phyloP scores from a whole-genome alignment of 2,329 filamentous ascomycete species.

The Fusarium robinianum region DNA sequence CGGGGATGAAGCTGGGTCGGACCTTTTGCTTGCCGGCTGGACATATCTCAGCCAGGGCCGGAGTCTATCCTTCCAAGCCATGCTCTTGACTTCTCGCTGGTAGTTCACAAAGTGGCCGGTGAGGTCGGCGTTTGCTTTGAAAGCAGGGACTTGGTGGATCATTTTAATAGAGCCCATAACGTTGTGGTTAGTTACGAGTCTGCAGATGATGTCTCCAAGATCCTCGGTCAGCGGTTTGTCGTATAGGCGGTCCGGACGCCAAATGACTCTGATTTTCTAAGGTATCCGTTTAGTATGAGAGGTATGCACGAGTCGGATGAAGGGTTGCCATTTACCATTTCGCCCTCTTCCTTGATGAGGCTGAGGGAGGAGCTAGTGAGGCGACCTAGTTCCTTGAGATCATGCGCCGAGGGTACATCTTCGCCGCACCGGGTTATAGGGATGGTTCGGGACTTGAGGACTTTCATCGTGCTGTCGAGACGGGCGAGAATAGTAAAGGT shows the following conservation, averaged over 20 bases:
- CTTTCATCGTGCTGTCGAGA: slow-evolving; percentile 39
- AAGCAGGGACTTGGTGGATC: slow-evolving; percentile 30
- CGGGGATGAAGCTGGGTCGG: background rate
- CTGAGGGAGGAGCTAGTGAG: slow-evolving; percentile 42
- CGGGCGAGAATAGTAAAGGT: slow-evolving; percentile 43
- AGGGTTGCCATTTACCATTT: slow-evolving; percentile 28
- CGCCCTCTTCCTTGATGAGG: slow-evolving; percentile 15
- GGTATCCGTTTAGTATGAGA: slow-evolving; percentile 13
- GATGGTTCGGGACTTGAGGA: slow-evolving; percentile 35
- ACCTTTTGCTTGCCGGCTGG: slow-evolving; percentile 30
- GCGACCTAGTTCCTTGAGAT: slow-evolving; percentile 39
- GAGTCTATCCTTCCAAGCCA: slow-evolving; percentile 44
- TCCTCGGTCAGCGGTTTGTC: slow-evolving; percentile 42
- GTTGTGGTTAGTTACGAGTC: slow-evolving; percentile 47
- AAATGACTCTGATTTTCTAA: slow-evolving; percentile 47
- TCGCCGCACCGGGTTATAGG: slow-evolving; percentile 30
- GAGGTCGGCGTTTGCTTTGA: slow-evolving; percentile 1
- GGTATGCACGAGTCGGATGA: background rate
- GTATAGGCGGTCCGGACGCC: slow-evolving; percentile 43
- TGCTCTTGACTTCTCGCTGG: slow-evolving; percentile 39
- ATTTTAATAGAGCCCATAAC: slow-evolving; percentile 3
- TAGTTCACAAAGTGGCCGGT: slow-evolving; percentile 27
- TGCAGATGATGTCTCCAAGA: slow-evolving; percentile 49
- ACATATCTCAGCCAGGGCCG: slow-evolving; percentile 39
- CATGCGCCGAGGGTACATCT: slow-evolving; percentile 17